Base-by-base conservation (phyloP, 768 basidiomycete genomes). In the Amanita brunnescens region DNA sequence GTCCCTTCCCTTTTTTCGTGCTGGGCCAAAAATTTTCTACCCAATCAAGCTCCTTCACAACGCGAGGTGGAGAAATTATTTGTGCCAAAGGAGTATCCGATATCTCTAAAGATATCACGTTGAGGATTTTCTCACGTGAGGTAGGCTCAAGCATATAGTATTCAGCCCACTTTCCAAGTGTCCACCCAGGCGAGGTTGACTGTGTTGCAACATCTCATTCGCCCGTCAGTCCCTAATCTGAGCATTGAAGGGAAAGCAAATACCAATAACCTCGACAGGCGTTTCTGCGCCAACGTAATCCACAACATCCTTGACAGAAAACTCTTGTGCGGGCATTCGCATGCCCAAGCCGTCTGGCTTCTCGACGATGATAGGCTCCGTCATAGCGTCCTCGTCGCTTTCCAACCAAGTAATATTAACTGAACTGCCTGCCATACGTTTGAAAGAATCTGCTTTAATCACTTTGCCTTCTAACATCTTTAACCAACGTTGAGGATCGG, bases 51-150 rank as follows among this genome's bases (percentile, higher is more conserved):
- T 97, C 90, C 47, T 88, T 76, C 33, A 90, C 87, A 20, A 97
- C 65, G 54, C 80, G 78, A 2, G 95, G 95, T 3, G 93, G 92
- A 2, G 81, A 67, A 20, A 99, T 82, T 63, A 77, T 75, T 57
- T 88, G 80, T 7, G 85, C 86, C 6, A 98, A 74, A 46, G 78
- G 71, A 2, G 91, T 92, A 6, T 89, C 91, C 1, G 90, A 90
- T 21, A 98, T 85, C 64, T 99, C 95, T 45, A 98, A 70, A 2
- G 91, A 93, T 50, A 99, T 99, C 26, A 99, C 91, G 61, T 99
- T 99, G 55, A 85, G 81, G 30, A 96, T 81, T 64, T 91, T 95
- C 62, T 94, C 90, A 48, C 87, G 80, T 39, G 75, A 71, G 5
- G 75, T 70, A 0, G 82, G 74, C 16, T 87, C 81, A 12, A 79